A percentile compares a stretch with the other conserved stretches of the same genome.
Evolutionary conservation across 257 asterid species (phyloP).

Genomic region (Striga asiatica): DNA sequence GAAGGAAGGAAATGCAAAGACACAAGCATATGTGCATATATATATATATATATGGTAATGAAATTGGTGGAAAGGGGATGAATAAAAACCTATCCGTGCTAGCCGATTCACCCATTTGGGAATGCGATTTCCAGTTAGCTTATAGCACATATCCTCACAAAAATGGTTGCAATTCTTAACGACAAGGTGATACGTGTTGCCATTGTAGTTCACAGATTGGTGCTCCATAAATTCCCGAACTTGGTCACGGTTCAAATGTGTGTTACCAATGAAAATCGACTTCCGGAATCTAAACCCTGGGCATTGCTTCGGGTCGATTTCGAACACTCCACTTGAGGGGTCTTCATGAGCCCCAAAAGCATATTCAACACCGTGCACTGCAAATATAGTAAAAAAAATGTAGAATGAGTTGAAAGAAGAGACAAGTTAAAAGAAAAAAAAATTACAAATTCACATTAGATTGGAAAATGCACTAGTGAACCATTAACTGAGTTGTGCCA

Average conservation of each 20-base stretch:
- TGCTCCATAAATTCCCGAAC: slow-evolving; percentile 64
- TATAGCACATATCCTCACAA: slow-evolving; percentile 65
- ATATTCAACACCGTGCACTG: slow-evolving; percentile 77
- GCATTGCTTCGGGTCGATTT: slow-evolving; percentile 73
- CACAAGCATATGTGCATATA: no score
- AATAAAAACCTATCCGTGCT: slow-evolving; percentile 54
- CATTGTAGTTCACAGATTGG: slow-evolving; percentile 45
- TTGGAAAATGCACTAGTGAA: neutral
- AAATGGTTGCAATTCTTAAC: slow-evolving; percentile 87
- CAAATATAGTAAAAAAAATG: no score
- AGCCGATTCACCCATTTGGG: slow-evolving; percentile 93
- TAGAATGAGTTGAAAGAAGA: no score
- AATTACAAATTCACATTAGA: neutral
- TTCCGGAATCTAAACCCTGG: slow-evolving; percentile 75
- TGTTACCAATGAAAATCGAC: slow-evolving; percentile 67
- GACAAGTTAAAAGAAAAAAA: no score
- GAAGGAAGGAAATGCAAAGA: no score
- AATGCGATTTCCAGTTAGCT: slow-evolving; percentile 54
- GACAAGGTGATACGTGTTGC: slow-evolving; percentile 68
- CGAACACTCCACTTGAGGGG: slow-evolving; percentile 75
- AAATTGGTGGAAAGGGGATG: no score
- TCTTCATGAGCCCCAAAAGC: slow-evolving; percentile 80
- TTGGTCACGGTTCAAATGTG: slow-evolving; percentile 44
- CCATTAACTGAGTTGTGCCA: no score
- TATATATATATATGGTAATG: no score